Percentiles rank a stretch among this genome's conserved stretches.
Evolutionary conservation across 495 filamentous ascomycete species (phyloP).

Genomic region (Xylaria cubensis): DNA sequence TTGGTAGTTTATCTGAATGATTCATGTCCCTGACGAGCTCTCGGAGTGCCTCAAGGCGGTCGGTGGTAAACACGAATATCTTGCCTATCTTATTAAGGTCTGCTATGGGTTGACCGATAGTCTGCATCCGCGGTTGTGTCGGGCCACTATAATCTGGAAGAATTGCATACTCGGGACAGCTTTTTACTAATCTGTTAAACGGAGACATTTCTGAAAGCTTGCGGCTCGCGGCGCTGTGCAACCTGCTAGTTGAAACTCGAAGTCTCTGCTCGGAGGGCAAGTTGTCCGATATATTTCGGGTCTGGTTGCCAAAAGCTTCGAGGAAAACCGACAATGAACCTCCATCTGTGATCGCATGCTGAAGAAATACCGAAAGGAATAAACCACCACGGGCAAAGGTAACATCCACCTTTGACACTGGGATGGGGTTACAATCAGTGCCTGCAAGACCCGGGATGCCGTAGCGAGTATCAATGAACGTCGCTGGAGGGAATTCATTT

Average conservation of each 20-base stretch:
- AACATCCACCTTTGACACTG: slow-evolving; percentile 41
- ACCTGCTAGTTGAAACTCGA: slow-evolving; percentile 26
- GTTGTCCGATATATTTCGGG: slow-evolving; percentile 29
- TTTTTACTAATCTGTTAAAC: slow-evolving; percentile 31
- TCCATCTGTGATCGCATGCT: slow-evolving; percentile 46
- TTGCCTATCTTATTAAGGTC: slow-evolving; percentile 41
- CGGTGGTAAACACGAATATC: slow-evolving; percentile 44
- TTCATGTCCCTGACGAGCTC: slow-evolving; percentile 32
- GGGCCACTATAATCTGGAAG: slow-evolving; percentile 41
- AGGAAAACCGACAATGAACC: slow-evolving; percentile 58
- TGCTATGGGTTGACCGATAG: slow-evolving; percentile 31
- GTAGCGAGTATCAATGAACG: slow-evolving; percentile 37
- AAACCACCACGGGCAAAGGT: slow-evolving; percentile 42
- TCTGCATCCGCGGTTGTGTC: slow-evolving; percentile 35
- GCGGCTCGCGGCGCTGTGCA: slow-evolving; percentile 23
- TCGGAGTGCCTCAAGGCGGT: slow-evolving; percentile 37
- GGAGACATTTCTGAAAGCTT: slow-evolving; percentile 31
- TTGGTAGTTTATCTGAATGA: slow-evolving; percentile 31
- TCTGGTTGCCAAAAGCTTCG: slow-evolving; percentile 52
- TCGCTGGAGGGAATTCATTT: slow-evolving; percentile 40
- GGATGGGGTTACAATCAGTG: slow-evolving; percentile 35
- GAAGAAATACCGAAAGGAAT: slow-evolving; percentile 44
- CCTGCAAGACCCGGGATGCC: slow-evolving; percentile 29
- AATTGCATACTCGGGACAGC: slow-evolving; percentile 43
- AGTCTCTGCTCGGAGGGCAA: slow-evolving; percentile 36